Evolutionary conservation across 345 rosid genomes (phyloP).

Genomic region (Moricandia arvensis): DNA sequence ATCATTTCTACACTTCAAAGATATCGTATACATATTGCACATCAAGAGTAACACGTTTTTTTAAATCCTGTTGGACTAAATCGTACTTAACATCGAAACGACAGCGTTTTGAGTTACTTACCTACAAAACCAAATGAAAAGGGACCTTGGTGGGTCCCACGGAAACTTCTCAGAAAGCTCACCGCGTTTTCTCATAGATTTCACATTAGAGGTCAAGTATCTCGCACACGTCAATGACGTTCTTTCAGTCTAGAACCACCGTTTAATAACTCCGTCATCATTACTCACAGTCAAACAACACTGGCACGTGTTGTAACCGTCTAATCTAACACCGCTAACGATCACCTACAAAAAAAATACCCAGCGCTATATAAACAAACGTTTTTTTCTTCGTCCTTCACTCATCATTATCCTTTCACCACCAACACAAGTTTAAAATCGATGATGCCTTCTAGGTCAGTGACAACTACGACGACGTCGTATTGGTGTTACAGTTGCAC

Average conservation of each 20-base stretch:
- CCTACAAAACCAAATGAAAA: too few relatives aligned
- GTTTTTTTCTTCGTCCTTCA: background rate
- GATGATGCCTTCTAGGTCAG: conserved; percentile 28
- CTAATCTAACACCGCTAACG: conserved; percentile 19
- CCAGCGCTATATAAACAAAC: background rate
- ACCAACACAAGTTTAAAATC: background rate
- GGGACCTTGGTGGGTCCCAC: conserved; percentile 5
- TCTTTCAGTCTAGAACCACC: conserved; percentile 9
- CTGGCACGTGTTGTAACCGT: conserved; percentile 19
- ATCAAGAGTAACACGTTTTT: too few relatives aligned
- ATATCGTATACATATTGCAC: too few relatives aligned
- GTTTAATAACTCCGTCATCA: conserved; percentile 31
- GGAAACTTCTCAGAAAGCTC: conserved; percentile 25
- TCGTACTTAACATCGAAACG: too few relatives aligned
- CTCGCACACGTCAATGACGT: conserved; percentile 33
- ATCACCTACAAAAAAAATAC: background rate
- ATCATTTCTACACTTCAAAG: too few relatives aligned
- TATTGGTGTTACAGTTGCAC: conserved; percentile 79
- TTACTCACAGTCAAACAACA: background rate
- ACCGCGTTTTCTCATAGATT: background rate
- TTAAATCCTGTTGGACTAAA: too few relatives aligned
- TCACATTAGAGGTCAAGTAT: conserved; percentile 27
- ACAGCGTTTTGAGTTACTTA: too few relatives aligned
- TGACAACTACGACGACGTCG: conserved; percentile 35
- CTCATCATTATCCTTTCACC: conserved; percentile 14